Evolutionary conservation across 176 grass and related monocot species (phyloP).

Genomic region (Carex kokanica): DNA sequence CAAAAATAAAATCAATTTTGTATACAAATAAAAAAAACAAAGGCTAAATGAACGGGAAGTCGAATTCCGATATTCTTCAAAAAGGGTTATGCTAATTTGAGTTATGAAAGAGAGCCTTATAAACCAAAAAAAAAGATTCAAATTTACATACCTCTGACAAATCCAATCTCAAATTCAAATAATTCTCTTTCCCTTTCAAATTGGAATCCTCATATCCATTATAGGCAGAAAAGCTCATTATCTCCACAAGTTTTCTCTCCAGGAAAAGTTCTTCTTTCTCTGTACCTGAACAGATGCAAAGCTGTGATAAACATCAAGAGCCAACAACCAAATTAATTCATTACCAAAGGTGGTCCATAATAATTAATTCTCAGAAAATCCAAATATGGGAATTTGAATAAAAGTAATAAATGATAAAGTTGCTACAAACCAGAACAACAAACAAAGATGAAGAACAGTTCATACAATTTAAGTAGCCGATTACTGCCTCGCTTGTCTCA

Average conservation of each 20-base stretch:
- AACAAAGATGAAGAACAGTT: not conserved
- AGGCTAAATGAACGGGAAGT: too few relatives aligned
- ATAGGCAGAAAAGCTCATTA: constrained; percentile 1
- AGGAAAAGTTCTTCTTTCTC: constrained; percentile 3
- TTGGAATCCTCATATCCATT: constrained; percentile 6
- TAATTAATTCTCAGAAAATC: not conserved
- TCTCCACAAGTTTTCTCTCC: not conserved
- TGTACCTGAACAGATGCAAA: not conserved
- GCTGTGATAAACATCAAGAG: not conserved
- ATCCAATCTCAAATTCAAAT: not conserved
- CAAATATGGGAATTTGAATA: not conserved
- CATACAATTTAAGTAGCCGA: not conserved
- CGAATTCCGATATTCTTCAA: too few relatives aligned
- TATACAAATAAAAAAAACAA: not conserved
- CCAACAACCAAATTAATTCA: constrained; percentile 20
- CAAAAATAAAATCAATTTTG: not conserved
- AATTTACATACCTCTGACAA: constrained; percentile 4
- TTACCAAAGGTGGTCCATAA: constrained; percentile 11
- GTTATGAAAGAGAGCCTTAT: not conserved
- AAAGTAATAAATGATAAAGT: not conserved
- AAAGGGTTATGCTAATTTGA: not conserved
- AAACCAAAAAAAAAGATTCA: not conserved
- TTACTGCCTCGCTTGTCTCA: not conserved
- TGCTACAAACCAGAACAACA: not conserved
- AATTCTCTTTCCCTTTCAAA: not conserved